Percentiles rank a stretch among this genome's conserved stretches.
Evolutionary conservation across 2,329 filamentous ascomycete genomes (phyloP).

Genomic region (Aspergillus candidus): DNA sequence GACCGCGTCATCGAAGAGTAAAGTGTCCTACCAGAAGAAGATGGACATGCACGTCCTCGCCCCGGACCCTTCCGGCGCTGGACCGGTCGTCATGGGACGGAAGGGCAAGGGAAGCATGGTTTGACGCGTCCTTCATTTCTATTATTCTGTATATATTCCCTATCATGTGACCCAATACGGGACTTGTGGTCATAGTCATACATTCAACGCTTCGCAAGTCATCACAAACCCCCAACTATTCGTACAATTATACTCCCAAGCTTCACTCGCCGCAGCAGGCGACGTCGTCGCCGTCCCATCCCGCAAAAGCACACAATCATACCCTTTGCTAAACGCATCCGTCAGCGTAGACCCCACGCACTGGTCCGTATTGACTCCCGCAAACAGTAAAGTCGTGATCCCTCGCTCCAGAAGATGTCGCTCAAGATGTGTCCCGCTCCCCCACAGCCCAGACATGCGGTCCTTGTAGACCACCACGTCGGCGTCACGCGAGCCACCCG

Average conservation of each 20-base stretch:
- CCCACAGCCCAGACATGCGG: slow-evolving; percentile 54
- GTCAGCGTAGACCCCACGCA: slow-evolving; percentile 39
- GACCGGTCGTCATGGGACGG: slow-evolving; percentile 2
- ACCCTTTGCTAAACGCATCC: slow-evolving; percentile 52
- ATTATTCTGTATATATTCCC: too few relatives aligned
- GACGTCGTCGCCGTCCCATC: slow-evolving; percentile 52
- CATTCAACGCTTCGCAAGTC: not conserved
- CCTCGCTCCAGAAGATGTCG: slow-evolving; percentile 36
- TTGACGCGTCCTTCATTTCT: too few relatives aligned
- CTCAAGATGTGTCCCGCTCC: slow-evolving; percentile 38
- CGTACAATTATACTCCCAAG: slow-evolving; percentile 10
- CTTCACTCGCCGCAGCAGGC: slow-evolving; percentile 30
- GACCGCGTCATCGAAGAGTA: slow-evolving; percentile 15
- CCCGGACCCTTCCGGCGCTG: slow-evolving; percentile 11
- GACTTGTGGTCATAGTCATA: not conserved
- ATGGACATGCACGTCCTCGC: slow-evolving; percentile 20
- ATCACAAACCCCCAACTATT: slow-evolving; percentile 3
- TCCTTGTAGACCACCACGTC: slow-evolving; percentile 54
- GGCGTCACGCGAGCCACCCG: slow-evolving; percentile 16
- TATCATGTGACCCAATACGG: too few relatives aligned
- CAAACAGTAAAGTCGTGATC: slow-evolving; percentile 49
- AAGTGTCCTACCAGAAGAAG: slow-evolving; percentile 16
- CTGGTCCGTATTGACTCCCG: slow-evolving; percentile 58
- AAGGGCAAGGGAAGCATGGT: not conserved
- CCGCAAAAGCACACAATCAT: slow-evolving; percentile 51